Evolutionary conservation across 1,284 basidiomycete genomes (phyloP).

Genomic region (Leccinum subatratum): DNA sequence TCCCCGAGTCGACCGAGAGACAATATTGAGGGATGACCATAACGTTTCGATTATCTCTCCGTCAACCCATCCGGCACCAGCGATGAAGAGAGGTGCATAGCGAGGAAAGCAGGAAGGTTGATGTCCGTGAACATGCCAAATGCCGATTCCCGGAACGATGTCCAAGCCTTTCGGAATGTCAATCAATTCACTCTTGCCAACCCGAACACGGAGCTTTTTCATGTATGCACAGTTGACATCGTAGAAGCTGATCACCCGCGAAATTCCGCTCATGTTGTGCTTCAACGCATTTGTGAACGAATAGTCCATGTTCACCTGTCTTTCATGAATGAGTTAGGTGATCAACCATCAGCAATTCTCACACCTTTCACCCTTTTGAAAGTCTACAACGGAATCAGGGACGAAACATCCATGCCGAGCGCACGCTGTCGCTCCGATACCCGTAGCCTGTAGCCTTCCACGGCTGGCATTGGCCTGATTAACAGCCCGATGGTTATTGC

Average conservation of each 20-base stretch:
- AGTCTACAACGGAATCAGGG: neutral
- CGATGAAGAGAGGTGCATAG: neutral
- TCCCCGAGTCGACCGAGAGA: neutral
- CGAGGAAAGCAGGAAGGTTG: neutral
- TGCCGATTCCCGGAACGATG: neutral
- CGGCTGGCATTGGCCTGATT: neutral
- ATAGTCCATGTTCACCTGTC: neutral
- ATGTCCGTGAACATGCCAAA: neutral
- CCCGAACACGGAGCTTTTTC: neutral
- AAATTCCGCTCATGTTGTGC: neutral
- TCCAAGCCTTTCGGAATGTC: neutral
- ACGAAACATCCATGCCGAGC: neutral
- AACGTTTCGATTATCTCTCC: neutral
- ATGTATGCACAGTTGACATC: neutral
- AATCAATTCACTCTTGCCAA: neutral
- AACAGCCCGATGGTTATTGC: neutral
- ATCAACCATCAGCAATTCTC: neutral
- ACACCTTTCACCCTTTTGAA: neutral
- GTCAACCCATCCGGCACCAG: neutral
- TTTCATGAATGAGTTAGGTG: neutral
- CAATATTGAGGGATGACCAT: neutral
- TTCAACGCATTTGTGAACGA: neutral
- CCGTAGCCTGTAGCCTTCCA: neutral
- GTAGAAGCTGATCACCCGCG: neutral
- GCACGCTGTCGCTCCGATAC: neutral